Evolutionary conservation across 148 eudicot genomes (phyloP).

Genomic region (Rheum nobile): DNA sequence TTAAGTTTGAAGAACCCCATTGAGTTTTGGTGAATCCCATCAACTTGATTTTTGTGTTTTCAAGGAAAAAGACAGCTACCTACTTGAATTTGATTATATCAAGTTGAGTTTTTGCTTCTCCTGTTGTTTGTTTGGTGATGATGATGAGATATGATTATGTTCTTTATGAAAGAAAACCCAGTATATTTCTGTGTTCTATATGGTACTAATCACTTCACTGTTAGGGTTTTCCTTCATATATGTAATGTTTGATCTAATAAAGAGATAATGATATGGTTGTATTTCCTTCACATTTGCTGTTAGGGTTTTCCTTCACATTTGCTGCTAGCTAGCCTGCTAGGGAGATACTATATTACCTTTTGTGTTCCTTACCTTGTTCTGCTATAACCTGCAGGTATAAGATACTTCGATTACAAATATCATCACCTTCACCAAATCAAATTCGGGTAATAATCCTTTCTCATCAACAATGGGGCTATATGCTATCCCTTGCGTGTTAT

Average conservation of each 20-base stretch:
- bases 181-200: background rate
- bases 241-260: background rate
- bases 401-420: too few species aligned
- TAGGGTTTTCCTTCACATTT: too few species aligned
- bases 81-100: background rate
- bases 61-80: background rate
- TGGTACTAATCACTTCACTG: too few species aligned
- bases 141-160: background rate
- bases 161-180: background rate
- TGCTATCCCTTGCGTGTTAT: too few species aligned
- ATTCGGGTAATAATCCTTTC: too few species aligned
- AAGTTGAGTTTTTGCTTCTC: background rate
- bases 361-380: background rate
- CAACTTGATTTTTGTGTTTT: too few species aligned
- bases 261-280: background rate
- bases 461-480: constrained; percentile 41
- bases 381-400: background rate
- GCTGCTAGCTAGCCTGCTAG: too few species aligned
- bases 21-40: too few species aligned
- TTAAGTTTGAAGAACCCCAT: too few species aligned
- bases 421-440: background rate
- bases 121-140: background rate
- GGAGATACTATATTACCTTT: too few species aligned
- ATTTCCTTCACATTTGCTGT: too few species aligned
- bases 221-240: background rate